phyloP scores from a whole-genome alignment of 352 stramenopile genomes.

The Phytophthora syringae region DNA sequence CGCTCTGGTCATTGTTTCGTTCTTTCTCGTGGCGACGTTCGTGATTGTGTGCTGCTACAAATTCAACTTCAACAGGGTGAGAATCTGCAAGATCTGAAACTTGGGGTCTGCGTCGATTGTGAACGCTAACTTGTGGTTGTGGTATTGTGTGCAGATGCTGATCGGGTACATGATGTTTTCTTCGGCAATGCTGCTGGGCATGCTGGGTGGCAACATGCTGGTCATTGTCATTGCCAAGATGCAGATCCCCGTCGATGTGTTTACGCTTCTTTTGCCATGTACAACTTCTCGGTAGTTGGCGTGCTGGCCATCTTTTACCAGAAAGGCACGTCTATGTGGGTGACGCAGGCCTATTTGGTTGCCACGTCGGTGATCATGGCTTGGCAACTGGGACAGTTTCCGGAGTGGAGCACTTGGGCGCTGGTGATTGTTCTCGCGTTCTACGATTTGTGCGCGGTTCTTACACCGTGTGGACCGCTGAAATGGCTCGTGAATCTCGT shows the following conservation, averaged over 20 bases:
- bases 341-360: conserved; percentile 96
- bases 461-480: conserved; percentile 98
- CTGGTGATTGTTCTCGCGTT: conserved; percentile 96
- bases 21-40: conserved; percentile 91
- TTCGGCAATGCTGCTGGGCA: conserved; percentile 83
- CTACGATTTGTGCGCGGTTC: conserved; percentile 99
- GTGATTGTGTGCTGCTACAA: conserved; percentile 93
- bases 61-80: conserved; percentile 86
- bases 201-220: conserved; percentile 88
- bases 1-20: conserved; percentile 89
- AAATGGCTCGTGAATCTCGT: conserved; percentile 96
- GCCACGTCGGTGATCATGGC: conserved; percentile 97
- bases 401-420: conserved; percentile 94
- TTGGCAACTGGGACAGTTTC: conserved; percentile 97
- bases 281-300: conserved; percentile 93
- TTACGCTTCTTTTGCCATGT: conserved; percentile 86
- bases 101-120: background rate
- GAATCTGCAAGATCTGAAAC: background rate
- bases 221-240: conserved; percentile 73
- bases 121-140: background rate
- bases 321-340: conserved; percentile 75
- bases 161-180: conserved; percentile 93
- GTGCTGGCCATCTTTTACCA: conserved; percentile 93
- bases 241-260: conserved; percentile 62
- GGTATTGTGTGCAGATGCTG: conserved; percentile 56